Evolutionary conservation across 345 rosid genomes (phyloP).

Genomic region (Syzygium aqueum): DNA sequence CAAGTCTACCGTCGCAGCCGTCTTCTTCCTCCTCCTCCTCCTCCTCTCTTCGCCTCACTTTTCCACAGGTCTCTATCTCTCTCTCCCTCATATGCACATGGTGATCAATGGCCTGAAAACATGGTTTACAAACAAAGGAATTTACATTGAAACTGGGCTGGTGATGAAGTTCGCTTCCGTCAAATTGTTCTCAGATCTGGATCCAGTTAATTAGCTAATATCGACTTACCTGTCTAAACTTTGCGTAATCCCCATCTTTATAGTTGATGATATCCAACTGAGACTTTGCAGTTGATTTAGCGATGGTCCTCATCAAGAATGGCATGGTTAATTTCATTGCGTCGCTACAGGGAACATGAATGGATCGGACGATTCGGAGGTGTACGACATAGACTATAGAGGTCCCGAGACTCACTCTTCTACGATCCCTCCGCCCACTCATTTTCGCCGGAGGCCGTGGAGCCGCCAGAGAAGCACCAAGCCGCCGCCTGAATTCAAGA

Average conservation of each 20-base stretch:
- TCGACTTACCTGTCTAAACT: background rate
- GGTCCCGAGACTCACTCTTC: conserved; percentile 23
- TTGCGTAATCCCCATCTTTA: background rate
- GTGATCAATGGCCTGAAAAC: background rate
- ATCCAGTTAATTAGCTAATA: background rate
- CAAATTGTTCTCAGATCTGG: background rate
- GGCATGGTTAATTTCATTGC: background rate
- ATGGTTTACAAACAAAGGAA: background rate
- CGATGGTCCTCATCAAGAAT: background rate
- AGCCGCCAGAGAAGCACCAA: background rate
- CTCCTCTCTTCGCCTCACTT: background rate
- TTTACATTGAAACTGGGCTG: background rate
- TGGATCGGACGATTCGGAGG: background rate
- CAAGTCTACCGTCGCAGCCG: background rate
- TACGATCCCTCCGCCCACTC: conserved; percentile 7
- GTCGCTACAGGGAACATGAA: background rate
- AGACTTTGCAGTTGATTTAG: background rate
- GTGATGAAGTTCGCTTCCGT: background rate
- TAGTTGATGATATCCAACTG: background rate
- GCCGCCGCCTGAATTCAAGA: background rate
- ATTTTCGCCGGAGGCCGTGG: background rate
- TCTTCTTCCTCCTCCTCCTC: conserved; percentile 5
- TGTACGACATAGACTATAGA: conserved; percentile 17
- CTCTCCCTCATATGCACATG: background rate
- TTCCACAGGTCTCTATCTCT: conserved; percentile 5